Conservation (phyloP, 306 rosid species). For the Ormosia semicastrata region DNA sequence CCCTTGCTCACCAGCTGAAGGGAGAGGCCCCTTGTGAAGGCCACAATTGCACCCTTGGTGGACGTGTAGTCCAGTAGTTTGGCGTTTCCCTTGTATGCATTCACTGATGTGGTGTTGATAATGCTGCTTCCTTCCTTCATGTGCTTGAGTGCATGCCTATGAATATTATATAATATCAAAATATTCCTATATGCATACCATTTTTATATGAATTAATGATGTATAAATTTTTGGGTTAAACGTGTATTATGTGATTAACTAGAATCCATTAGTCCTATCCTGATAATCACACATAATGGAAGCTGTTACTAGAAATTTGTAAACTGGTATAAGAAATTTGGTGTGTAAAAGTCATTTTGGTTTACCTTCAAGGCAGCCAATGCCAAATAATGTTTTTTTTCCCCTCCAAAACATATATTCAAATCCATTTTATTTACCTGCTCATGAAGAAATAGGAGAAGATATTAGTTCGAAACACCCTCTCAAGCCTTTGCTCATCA, state of each 20-base stretch:
- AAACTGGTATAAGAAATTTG: no score
- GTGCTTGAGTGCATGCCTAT: conserved; percentile 78
- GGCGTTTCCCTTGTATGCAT: conserved; percentile 60
- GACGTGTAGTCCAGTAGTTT: conserved; percentile 64
- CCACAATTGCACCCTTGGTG: conserved; percentile 76
- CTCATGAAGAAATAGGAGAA: conserved; percentile 65
- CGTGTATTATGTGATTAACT: no score
- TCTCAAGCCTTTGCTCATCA: conserved; percentile 57
- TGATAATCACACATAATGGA: no score
- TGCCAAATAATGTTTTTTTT: background rate
- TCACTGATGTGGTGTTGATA: conserved; percentile 73
- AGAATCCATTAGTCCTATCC: no score
- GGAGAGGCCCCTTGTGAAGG: conserved; percentile 68
- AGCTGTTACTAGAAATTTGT: no score
- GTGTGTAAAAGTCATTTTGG: no score
- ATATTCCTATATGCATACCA: no score
- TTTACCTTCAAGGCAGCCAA: background rate
- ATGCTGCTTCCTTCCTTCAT: conserved; percentile 81
- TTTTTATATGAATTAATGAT: no score
- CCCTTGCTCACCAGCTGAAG: conserved; percentile 60
- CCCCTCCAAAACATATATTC: background rate
- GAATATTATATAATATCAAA: background rate
- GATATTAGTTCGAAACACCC: conserved; percentile 78
- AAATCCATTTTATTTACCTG: conserved; percentile 38
- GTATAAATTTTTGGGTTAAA: no score